Base-by-base conservation (phyloP, 78 protist genomes). In the Protostelium mycophagum region DNA sequence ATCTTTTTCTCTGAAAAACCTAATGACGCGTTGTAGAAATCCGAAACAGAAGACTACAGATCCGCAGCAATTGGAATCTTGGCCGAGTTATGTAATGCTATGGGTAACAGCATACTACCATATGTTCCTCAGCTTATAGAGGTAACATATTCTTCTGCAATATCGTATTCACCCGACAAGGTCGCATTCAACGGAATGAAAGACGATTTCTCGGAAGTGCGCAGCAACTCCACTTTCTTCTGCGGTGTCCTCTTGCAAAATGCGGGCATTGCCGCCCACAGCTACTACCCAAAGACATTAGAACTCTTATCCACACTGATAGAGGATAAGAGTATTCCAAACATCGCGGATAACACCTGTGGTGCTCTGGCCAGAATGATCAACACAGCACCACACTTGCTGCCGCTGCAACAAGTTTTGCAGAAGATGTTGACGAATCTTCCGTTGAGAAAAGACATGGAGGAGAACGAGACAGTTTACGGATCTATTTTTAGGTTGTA, bases 341-440 rank as follows among this genome's bases (percentile, higher is more conserved):
- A 85, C n/a, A 91, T 91, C 25, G 35, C 85, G 0, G 94, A 91
- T n/a, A 91, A 91, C 39, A 86, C 89, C 9, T 35, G 86, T n/a
- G 94, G 94, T 88, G 89, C 92, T 85, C n/a, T 91, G n/a, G 28
- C 63, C 25, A 83, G 94, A 37, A 83, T 91, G 63, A 88, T 91
- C 23, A 0, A 23, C 23, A 51, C 87, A 0, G 37, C 86, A 16
- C 35, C 84, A 36, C 90, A 90, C n/a, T 34, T 63, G 34, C 84
- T 91, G 1, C 91, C 94, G 34, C 31, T 91, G 25, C 83, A 25
- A 0, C 51, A 89, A 0, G 89, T 89, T 16, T 34, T 91, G 5
- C 83, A 83, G 39, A 38, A 83, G 28, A 29, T 88, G 1, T 29
- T 91, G 38, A 35, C 90, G 1, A 73, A 88, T 83, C 39, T 91